These are phyloP conservation scores for Sequoia sempervirens DNA, from an alignment of 75 land plant genomes.

Conservation along the genomic window DNA sequence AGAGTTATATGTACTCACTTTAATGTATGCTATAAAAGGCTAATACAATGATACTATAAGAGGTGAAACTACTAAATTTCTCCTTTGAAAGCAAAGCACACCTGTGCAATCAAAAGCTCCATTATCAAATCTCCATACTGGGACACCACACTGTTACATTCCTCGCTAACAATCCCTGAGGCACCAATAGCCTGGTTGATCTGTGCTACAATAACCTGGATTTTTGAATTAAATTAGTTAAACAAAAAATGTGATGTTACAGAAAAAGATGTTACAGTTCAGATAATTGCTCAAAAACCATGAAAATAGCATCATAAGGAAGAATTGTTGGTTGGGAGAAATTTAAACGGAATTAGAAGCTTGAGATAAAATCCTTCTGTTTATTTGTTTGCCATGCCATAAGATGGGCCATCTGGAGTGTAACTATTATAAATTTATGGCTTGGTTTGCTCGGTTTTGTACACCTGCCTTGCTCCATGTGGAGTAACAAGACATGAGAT, in stretches of 20 bases:
- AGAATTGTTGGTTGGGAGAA: not conserved
- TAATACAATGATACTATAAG: not conserved
- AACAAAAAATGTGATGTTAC: not conserved
- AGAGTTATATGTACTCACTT: not conserved
- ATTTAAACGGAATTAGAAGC: not conserved
- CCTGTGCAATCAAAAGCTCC: constrained; percentile 66
- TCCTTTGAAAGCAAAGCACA: constrained; percentile 11
- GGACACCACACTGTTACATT: constrained; percentile 79
- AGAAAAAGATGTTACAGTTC: not conserved
- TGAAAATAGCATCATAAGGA: not conserved
- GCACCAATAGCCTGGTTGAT: constrained; percentile 96
- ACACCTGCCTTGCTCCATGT: no score
- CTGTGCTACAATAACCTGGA: constrained; percentile 67
- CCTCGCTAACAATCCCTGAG: constrained; percentile 68
- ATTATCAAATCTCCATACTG: constrained; percentile 80
- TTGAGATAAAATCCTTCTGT: not conserved
- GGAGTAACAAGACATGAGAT: no score
- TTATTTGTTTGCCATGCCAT: not conserved
- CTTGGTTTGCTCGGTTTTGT: not conserved
- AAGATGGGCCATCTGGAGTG: not conserved
- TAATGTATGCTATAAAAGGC: not conserved
- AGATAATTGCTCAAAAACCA: not conserved
- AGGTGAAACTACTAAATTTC: not conserved
- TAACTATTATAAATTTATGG: not conserved
- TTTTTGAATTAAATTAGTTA: not conserved